Evolutionary conservation across 768 basidiomycete species (phyloP).

Genomic region (Trametes maxima): DNA sequence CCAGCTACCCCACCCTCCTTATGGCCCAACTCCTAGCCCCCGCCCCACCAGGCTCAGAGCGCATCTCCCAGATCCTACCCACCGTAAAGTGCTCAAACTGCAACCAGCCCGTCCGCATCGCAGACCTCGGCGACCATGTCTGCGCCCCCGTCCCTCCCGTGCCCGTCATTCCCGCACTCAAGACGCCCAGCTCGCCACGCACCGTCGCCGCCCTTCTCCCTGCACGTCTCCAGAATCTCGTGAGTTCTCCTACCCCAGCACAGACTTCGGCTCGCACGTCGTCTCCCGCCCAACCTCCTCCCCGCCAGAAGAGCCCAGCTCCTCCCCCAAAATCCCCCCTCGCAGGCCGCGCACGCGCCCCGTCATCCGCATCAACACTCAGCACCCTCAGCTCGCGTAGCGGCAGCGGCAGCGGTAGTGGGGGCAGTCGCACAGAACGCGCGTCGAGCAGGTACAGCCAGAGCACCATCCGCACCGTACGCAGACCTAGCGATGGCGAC

Average conservation of each 20-base stretch:
- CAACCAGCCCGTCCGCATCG: slow-evolving; percentile 65
- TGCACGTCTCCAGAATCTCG: slow-evolving; percentile 50
- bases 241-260: slow-evolving; percentile 25
- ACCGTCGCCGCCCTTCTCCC: slow-evolving; percentile 51
- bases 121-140: slow-evolving; percentile 75
- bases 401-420: not conserved
- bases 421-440: slow-evolving; percentile 25
- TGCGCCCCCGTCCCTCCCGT: slow-evolving; percentile 57
- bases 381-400: slow-evolving; percentile 2
- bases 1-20: slow-evolving; percentile 20
- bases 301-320: slow-evolving; percentile 26
- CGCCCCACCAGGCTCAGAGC: slow-evolving; percentile 22
- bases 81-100: slow-evolving; percentile 87
- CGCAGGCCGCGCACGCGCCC: slow-evolving; percentile 24
- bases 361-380: slow-evolving; percentile 27
- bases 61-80: slow-evolving; percentile 71
- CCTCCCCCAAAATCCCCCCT: slow-evolving; percentile 6
- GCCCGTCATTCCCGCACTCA: slow-evolving; percentile 38
- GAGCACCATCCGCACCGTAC: slow-evolving; percentile 2
- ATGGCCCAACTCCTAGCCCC: slow-evolving; percentile 35
- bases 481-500: slow-evolving; percentile 6
- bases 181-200: slow-evolving; percentile 43
- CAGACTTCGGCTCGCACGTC: slow-evolving; percentile 18
- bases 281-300: slow-evolving; percentile 10
- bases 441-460: slow-evolving; percentile 19